Conservation (phyloP, 2,329 filamentous ascomycete species). For the Drechmeria coniospora region DNA sequence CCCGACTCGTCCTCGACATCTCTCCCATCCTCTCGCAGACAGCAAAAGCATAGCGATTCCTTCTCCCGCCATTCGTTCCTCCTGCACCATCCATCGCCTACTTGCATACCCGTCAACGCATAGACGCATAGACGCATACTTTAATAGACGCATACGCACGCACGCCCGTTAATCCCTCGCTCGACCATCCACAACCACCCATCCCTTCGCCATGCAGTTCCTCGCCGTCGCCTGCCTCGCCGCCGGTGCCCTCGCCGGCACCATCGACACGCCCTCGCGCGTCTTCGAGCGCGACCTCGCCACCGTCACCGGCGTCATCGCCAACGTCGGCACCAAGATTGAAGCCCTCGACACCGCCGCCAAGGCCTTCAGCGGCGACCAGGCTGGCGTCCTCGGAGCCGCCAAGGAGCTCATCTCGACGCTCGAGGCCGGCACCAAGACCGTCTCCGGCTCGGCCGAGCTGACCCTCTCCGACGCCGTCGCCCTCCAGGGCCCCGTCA, state of each 20-base stretch:
- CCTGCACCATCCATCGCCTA: no score
- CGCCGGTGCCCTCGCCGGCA: constrained; percentile 4
- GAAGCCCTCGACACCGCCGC: constrained; percentile 9
- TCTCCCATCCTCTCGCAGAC: no score
- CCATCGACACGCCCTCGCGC: not conserved
- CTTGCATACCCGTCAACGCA: no score
- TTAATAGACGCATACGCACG: no score
- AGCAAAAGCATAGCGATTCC: no score
- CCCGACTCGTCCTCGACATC: no score
- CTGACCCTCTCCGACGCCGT: constrained; percentile 7
- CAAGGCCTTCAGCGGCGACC: constrained; percentile 11
- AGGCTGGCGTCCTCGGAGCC: constrained; percentile 7
- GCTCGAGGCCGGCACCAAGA: constrained; percentile 7
- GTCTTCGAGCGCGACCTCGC: constrained; percentile 5
- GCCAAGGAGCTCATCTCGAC: constrained; percentile 7
- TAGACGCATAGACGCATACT: no score
- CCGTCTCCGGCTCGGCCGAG: constrained; percentile 4
- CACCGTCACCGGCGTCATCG: constrained; percentile 5
- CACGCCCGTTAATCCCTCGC: constrained; percentile 5
- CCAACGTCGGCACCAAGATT: constrained; percentile 4
- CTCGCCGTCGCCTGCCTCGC: constrained; percentile 5
- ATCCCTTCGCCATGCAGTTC: constrained; percentile 8
- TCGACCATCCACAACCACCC: not conserved
- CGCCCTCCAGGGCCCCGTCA: constrained; percentile 6
- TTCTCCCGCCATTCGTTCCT: no score